These are phyloP conservation scores for Capsicum baccatum DNA, from an alignment of 257 asterid species.

Conservation along the genomic window DNA sequence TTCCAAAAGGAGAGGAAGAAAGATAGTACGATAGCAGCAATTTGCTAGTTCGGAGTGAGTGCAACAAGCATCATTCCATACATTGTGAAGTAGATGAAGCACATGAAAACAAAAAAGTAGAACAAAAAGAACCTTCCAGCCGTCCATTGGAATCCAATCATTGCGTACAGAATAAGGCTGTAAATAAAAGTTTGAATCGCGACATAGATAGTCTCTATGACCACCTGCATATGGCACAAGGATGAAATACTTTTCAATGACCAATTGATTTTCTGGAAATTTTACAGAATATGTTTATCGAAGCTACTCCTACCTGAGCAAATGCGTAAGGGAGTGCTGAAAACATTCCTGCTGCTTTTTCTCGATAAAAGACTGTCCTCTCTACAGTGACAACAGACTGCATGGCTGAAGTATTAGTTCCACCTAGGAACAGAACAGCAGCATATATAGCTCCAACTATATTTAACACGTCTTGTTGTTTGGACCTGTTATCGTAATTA, in stretches of 20 bases:
- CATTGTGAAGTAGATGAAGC: conserved; percentile 76
- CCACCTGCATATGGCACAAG: conserved; percentile 52
- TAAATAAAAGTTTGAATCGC: conserved; percentile 66
- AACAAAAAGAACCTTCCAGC: conserved; percentile 66
- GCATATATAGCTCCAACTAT: conserved; percentile 80
- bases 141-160: conserved; percentile 81
- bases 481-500: conserved; percentile 51
- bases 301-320: conserved; percentile 47
- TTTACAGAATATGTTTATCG: background rate
- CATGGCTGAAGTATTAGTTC: conserved; percentile 71
- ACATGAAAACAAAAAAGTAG: conserved; percentile 76
- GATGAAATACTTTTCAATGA: background rate
- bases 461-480: conserved; percentile 68
- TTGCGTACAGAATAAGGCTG: conserved; percentile 72
- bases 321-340: conserved; percentile 84
- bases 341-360: conserved; percentile 86
- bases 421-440: conserved; percentile 84
- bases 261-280: background rate
- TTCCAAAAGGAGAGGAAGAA: conserved; percentile 95
- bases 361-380: conserved; percentile 84
- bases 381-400: conserved; percentile 84
- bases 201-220: conserved; percentile 64
- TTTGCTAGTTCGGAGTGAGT: conserved; percentile 74
- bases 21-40: conserved; percentile 81
- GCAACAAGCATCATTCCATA: conserved; percentile 91